phyloP scores from a whole-genome alignment of 768 basidiomycete species.

The Kwoniella botswanensis region DNA sequence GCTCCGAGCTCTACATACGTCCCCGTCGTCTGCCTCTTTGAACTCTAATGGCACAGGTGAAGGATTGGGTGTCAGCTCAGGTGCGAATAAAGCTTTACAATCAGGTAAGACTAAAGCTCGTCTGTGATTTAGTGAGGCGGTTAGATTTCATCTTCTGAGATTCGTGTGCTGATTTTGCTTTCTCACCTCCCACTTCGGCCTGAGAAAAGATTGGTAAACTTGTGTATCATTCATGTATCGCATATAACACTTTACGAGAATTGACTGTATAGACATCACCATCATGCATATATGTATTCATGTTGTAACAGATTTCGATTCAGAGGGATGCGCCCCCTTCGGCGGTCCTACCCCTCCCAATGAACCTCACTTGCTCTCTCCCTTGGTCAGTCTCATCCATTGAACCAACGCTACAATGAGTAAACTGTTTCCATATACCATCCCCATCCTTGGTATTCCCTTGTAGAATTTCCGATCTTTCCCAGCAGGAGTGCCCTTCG shows the following conservation, averaged over 20 bases:
- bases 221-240: too few species aligned
- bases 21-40: slow-evolving; percentile 31
- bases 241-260: too few species aligned
- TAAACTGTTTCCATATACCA: slow-evolving; percentile 66
- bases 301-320: not conserved
- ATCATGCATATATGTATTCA: not conserved
- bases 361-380: not conserved
- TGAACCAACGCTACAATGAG: slow-evolving; percentile 53
- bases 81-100: slow-evolving; percentile 16
- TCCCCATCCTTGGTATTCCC: slow-evolving; percentile 63
- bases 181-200: slow-evolving; percentile 4
- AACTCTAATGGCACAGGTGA: slow-evolving; percentile 16
- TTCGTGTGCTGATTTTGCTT: not conserved
- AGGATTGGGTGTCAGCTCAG: slow-evolving; percentile 9
- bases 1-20: slow-evolving; percentile 30
- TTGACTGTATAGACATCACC: not conserved
- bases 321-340: too few species aligned
- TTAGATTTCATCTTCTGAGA: not conserved
- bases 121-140: slow-evolving; percentile 10
- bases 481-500: slow-evolving; percentile 66
- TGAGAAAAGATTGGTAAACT: slow-evolving; percentile 32
- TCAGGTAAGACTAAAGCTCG: slow-evolving; percentile 26
- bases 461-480: slow-evolving; percentile 63
- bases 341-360: not conserved
- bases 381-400: slow-evolving; percentile 37